Evolutionary conservation across 345 rosid genomes (phyloP).

Genomic region (Sisymbrium irio): DNA sequence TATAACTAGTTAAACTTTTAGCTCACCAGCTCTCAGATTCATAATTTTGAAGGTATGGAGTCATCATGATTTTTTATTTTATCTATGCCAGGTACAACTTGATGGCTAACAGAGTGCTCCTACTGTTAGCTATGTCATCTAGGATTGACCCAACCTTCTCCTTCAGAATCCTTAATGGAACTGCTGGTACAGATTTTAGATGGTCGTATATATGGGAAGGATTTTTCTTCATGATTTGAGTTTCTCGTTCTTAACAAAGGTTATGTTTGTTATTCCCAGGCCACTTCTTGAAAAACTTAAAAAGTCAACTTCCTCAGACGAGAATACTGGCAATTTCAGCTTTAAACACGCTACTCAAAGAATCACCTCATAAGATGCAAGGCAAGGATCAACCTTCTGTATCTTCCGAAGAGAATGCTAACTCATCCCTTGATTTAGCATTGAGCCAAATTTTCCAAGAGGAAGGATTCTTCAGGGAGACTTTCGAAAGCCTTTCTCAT

Average conservation of each 20-base stretch:
- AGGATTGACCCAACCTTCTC: constrained; percentile 66
- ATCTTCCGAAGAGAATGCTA: constrained; percentile 42
- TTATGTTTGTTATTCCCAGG: constrained; percentile 49
- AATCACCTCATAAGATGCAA: constrained; percentile 80
- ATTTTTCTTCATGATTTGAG: constrained; percentile 1
- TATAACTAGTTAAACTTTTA: constrained; percentile 8
- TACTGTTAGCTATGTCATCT: constrained; percentile 88
- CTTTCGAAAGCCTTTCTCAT: constrained; percentile 88
- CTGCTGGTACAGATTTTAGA: constrained; percentile 64
- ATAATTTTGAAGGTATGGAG: background rate
- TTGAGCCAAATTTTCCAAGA: constrained; percentile 76
- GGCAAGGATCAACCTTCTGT: constrained; percentile 42
- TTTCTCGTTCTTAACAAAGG: constrained; percentile 13
- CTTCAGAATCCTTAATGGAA: constrained; percentile 71
- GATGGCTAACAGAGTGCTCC: constrained; percentile 97
- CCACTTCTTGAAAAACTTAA: constrained; percentile 88
- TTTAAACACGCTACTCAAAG: constrained; percentile 82
- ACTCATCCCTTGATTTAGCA: constrained; percentile 79
- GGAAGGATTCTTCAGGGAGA: constrained; percentile 87
- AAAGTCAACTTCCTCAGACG: constrained; percentile 98
- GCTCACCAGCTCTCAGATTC: constrained; percentile 9
- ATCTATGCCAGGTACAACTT: constrained; percentile 71
- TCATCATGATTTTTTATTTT: background rate
- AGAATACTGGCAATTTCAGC: constrained; percentile 98
- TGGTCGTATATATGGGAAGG: constrained; percentile 10